Evolutionary conservation across 495 filamentous ascomycete genomes (phyloP).

Genomic region (Aspergillus heteromorphus): DNA sequence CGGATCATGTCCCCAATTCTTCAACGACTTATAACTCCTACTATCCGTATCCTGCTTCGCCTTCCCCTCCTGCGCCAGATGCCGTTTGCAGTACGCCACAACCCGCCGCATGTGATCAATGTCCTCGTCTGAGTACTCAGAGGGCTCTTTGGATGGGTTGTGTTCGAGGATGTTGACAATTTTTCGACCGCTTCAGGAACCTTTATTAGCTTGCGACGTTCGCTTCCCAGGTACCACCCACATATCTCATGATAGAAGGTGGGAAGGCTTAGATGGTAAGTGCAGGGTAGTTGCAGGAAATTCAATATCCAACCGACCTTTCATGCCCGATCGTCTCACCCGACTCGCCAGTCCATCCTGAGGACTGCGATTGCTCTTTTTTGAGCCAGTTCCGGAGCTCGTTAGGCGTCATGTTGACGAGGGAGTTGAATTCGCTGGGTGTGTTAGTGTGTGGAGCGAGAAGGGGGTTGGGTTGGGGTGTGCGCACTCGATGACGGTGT

Average conservation of each 20-base stretch:
- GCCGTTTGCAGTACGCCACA: conserved; percentile 58
- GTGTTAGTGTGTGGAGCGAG: not conserved
- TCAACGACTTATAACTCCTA: conserved; percentile 54
- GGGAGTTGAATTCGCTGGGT: conserved; percentile 58
- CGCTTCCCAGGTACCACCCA: not conserved
- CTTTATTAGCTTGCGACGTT: not conserved
- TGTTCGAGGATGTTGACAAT: conserved; percentile 60
- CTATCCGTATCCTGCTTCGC: conserved; percentile 51
- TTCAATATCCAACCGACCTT: conserved; percentile 36
- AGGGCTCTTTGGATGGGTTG: conserved; percentile 52
- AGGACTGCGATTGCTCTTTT: conserved; percentile 44
- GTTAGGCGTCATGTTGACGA: conserved; percentile 60
- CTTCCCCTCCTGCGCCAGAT: conserved; percentile 58
- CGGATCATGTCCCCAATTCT: conserved; percentile 67
- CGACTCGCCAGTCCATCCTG: conserved; percentile 54
- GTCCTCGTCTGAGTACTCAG: conserved; percentile 50
- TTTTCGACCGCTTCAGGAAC: conserved; percentile 45
- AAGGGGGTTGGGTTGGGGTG: not conserved
- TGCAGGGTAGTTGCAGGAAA: not conserved
- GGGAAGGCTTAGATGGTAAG: not conserved
- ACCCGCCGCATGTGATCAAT: conserved; percentile 62
- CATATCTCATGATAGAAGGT: too few species aligned
- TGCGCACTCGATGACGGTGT: conserved; percentile 51
- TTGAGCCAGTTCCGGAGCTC: conserved; percentile 60
- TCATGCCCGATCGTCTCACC: conserved; percentile 64